Evolutionary conservation across 1,284 basidiomycete species (phyloP).

Genomic region (Fomes fomentarius): DNA sequence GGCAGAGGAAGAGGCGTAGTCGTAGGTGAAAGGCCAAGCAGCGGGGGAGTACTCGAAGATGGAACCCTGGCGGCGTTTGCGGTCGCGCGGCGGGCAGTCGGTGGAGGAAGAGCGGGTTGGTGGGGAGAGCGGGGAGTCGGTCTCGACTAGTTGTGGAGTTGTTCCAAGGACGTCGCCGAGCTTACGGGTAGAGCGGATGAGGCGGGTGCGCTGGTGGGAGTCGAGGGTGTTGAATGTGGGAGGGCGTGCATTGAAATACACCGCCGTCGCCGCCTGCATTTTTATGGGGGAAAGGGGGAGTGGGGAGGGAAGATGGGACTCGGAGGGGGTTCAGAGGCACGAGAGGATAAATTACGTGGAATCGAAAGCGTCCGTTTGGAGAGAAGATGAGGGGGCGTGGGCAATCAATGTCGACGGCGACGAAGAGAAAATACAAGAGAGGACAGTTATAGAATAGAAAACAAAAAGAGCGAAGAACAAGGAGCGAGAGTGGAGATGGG

Average conservation of each 20-base stretch:
- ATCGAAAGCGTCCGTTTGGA: neutral
- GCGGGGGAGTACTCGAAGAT: conserved; percentile 31
- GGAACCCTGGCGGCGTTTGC: conserved; percentile 36
- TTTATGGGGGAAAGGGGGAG: neutral
- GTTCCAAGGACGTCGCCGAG: conserved; percentile 58
- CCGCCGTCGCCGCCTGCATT: neutral
- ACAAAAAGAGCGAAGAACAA: conserved; percentile 7
- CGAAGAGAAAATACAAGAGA: neutral
- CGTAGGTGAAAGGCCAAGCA: conserved; percentile 19
- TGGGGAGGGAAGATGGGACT: neutral
- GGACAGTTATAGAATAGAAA: conserved; percentile 1
- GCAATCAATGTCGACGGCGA: neutral
- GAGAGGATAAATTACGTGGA: neutral
- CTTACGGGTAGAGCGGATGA: conserved; percentile 63
- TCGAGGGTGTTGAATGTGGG: conserved; percentile 54
- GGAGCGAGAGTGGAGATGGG: conserved; percentile 1
- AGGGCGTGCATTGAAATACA: conserved; percentile 25
- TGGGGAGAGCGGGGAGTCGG: conserved; percentile 21
- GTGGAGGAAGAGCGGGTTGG: conserved; percentile 29
- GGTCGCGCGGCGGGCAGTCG: conserved; percentile 8
- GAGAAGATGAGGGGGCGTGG: neutral
- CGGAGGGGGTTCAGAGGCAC: neutral
- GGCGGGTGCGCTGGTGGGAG: conserved; percentile 50
- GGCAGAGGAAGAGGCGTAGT: conserved; percentile 29
- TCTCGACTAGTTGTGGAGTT: conserved; percentile 54